Conservation (phyloP, 306 rosid genomes). For the Vicia villosa region DNA sequence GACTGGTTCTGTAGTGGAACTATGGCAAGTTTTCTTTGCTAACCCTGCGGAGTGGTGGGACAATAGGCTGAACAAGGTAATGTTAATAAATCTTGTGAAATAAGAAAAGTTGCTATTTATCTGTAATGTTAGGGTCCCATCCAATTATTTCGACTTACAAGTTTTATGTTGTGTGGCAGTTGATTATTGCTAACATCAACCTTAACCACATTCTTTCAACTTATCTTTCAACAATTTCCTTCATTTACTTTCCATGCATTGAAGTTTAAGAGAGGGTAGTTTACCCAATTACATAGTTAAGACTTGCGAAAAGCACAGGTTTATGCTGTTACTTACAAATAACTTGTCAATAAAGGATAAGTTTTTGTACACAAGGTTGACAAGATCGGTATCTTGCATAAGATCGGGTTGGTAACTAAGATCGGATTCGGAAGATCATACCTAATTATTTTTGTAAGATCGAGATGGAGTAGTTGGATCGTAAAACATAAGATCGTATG, state of each 20-base stretch:
- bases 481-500: too few species aligned
- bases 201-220: slow-evolving; percentile 40
- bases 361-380: background rate
- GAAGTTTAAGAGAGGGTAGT: slow-evolving; percentile 29
- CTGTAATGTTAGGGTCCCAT: background rate
- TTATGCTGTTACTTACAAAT: background rate
- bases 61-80: slow-evolving; percentile 51
- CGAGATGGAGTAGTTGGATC: too few species aligned
- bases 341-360: background rate
- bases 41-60: slow-evolving; percentile 62
- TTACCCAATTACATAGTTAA: background rate
- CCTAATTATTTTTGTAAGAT: too few species aligned
- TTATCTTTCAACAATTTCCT: background rate
- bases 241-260: slow-evolving; percentile 4
- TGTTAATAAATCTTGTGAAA: background rate
- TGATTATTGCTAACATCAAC: slow-evolving; percentile 11
- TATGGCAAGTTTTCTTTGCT: slow-evolving; percentile 74
- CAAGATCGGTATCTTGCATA: too few species aligned
- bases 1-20: slow-evolving; percentile 63
- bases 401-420: too few species aligned
- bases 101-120: background rate
- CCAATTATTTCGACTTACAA: slow-evolving; percentile 15
- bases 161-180: background rate
- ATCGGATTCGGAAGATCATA: too few species aligned
- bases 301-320: background rate